Base-by-base conservation (phyloP, 176 grass and related monocot species). In the Eragrostis nindensis region DNA sequence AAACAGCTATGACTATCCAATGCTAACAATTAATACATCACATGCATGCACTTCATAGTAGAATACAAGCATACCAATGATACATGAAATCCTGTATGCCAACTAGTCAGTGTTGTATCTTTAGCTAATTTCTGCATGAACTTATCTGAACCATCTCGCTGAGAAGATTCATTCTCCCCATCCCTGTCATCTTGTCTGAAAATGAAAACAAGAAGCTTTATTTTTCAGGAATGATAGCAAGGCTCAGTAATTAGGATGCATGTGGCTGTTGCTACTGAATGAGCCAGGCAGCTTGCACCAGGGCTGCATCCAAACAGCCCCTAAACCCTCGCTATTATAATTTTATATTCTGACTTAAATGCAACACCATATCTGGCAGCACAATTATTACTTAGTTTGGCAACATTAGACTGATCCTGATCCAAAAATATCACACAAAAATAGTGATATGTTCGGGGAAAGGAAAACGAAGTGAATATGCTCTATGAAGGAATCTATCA, bases 11-110 rank as follows among this genome's bases (percentile, higher is more conserved):
- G 39, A 88, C 11, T 68, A 85, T 69, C 48, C 53, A 36, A 57
- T 66, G 72, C 29, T 43, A 78, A 54, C 18, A 19, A 44, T 46
- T 71, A 78, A 29, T 81, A 29, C 19, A 64, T 25, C 64, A 75
- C 47, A 78, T 41, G 2, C 16, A 82, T 49, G 26, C 29, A 70
- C 10, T 85, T 79, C 46, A 42, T 55, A 52, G 52, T 74, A 77
- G 54, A 83, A 81, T 63, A 75, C 72, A 74, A 70, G 72, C 82
- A 83, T 93, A 99, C 96, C 96, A 99, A 86, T 84, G 90, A 93
- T 82, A 99, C 92, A 93, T 99, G 96, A 83, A 89, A 95, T 82
- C 92, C 96, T 32, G 88, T 91, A 47, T 93, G 90, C 96, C 96
- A 99, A 90, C 92, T 92, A 69, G 57, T 86, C 43, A 98, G 79